Evolutionary conservation across 108 stramenopile genomes (phyloP), one percentile per base, ranked within the genome.

Genomic region (Pseudonitzschia delicatissima): DNA sequence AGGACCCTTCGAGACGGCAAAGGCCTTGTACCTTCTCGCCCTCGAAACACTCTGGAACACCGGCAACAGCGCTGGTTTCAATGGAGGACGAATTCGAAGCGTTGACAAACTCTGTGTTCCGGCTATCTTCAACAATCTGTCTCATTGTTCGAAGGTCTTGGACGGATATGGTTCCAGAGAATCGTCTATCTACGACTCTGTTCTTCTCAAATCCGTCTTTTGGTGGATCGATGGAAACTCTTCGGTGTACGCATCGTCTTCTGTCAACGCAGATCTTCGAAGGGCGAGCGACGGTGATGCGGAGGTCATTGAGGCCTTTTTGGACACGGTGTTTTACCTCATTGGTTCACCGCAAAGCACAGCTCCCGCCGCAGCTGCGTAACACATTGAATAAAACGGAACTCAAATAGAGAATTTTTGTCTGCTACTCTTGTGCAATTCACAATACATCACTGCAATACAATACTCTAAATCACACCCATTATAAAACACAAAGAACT

Each of bases 181-280:
- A 17, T 27, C 25, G 4, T n/a, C 5, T 33, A 18, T 7, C 29
- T 55, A 33, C n/a, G 53, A 55, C n/a, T 7, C 15, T 8, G 2
- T 55, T 4, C 17, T 55, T 0, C n/a, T 55, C 9, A 55, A 55
- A 55, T 9, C 53, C n/a, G 32, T 55, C 9, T 55, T 31, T 15
- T 55, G 53, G 53, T 55, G 28, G 53, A 55, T 33, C 3, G 53
- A 55, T 33, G n/a, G 29, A 6, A 28, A 11, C n/a, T 33, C 53
- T n/a, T 32, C 32, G 12, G 31, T 5, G 13, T 51, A 12, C 4
- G 4, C 27, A 51, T 51, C 21, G 6, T 51, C 42, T n/a, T 44
- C 42, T 44, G 17, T 13, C n/a, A n/a, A n/a, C n/a, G n/a, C n/a
- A n/a, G n/a, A n/a, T n/a, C n/a, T n/a, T n/a, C n/a, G n/a, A n/a